Evolutionary conservation across 768 basidiomycete genomes (phyloP), one percentile per base, ranked within the genome.

Genomic region (Suillus variegatus): DNA sequence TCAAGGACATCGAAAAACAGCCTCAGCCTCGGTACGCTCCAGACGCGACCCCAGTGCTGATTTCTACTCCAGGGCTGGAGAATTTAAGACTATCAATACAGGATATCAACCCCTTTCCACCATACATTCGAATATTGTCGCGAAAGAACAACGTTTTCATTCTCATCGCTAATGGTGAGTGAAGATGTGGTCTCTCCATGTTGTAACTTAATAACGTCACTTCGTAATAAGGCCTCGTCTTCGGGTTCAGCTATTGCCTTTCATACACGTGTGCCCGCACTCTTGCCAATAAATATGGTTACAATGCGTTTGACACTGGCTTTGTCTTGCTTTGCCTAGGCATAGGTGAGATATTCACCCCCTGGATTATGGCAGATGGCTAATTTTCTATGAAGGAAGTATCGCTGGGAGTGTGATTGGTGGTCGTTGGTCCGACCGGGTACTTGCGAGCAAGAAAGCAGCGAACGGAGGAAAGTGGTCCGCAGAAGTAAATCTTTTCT

Each of bases 251-350:
- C 47, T 95, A 90, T 74, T 81, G 85, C 49, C 81, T 95, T 47
- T 78, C 86, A 1, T 96, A 94, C 73, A 92, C 92, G 0, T 86
- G 87, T 14, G 82, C 92, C 6, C 83, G 91, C 65, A 93, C 91
- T 1, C 81, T 96, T 12, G 82, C 80, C 7, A 73, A 76, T 36
- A 75, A 81, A 4, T 96, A 96, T 70, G 72, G 82, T 36, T 94
- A 90, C 73, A 79, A 85, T 51, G 80, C 94, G 0, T 78, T 95
- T 5, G 79, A 86, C 52, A 86, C 91, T 58, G 95, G 95, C 4
- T 75, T 95, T 28, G 86, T 94, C 12, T 84, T 95, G 6, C 84
- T 97, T 9, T 77, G 90, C 0, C 90, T 88, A 68, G 94, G 94
- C 55, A 68, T 85, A 20, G 91, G 91, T 87, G 64, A 43, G 82